Conservation (phyloP, 352 stramenopile species). For the Hyaloperonospora arabidopsidis region DNA sequence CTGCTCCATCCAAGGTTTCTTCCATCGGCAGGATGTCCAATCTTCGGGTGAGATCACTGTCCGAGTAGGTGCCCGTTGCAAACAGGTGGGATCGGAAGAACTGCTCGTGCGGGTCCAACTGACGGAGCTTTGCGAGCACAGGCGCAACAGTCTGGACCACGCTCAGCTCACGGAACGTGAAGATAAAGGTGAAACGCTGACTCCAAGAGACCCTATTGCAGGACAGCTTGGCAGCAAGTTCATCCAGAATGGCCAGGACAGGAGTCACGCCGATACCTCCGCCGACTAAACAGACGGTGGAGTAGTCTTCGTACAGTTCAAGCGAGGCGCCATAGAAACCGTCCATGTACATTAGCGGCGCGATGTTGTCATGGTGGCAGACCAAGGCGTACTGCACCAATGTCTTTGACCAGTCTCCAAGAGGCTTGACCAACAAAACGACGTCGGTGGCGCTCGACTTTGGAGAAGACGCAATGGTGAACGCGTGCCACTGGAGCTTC, state of each 20-base stretch:
- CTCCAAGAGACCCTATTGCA: constrained; percentile 27
- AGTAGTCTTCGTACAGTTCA: constrained; percentile 41
- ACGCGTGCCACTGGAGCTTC: constrained; percentile 49
- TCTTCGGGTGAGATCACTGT: constrained; percentile 16
- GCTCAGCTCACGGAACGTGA: constrained; percentile 36
- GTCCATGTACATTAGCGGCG: constrained; percentile 45
- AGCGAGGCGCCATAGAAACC: constrained; percentile 44
- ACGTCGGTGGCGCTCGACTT: constrained; percentile 31
- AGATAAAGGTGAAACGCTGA: constrained; percentile 35
- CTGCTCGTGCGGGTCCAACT: constrained; percentile 31
- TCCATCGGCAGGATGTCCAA: constrained; percentile 13
- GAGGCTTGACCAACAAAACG: constrained; percentile 41
- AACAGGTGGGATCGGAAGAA: constrained; percentile 33
- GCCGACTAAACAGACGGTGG: constrained; percentile 36
- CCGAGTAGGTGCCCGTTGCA: constrained; percentile 21
- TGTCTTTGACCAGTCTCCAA: constrained; percentile 41
- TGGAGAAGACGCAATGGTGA: constrained; percentile 49
- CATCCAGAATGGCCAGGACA: constrained; percentile 39
- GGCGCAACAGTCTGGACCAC: constrained; percentile 26
- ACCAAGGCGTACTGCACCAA: constrained; percentile 37
- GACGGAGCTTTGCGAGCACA: constrained; percentile 28
- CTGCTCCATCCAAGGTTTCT: constrained; percentile 8
- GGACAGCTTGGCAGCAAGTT: constrained; percentile 28
- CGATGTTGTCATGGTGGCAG: constrained; percentile 22
- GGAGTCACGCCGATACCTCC: constrained; percentile 44